These are phyloP conservation scores for Inga oerstediana DNA, from an alignment of 306 rosid species.

Conservation along the genomic window DNA sequence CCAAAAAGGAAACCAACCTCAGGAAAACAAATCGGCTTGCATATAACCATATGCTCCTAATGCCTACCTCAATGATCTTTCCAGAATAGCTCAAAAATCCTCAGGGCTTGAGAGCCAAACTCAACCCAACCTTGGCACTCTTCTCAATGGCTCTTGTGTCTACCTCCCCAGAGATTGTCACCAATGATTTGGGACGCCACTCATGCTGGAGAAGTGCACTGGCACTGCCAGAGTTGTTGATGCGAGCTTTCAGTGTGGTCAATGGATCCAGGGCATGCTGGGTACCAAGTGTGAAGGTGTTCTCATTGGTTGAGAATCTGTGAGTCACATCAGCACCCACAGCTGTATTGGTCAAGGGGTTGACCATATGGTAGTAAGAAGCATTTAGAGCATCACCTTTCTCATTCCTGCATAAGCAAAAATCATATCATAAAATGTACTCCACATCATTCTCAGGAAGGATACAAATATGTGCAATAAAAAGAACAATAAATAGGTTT, in stretches of 20 bases:
- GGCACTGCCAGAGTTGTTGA: conserved; percentile 74
- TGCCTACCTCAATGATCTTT: conserved; percentile 48
- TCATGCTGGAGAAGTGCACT: conserved; percentile 96
- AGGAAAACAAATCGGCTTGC: conserved; percentile 35
- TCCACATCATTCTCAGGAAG: neutral
- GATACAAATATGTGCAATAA: neutral
- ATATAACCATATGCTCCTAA: conserved; percentile 48
- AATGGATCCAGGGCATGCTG: conserved; percentile 84
- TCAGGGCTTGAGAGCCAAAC: conserved; percentile 91
- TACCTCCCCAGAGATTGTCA: conserved; percentile 87
- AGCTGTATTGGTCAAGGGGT: conserved; percentile 46
- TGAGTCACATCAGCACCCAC: conserved; percentile 59
- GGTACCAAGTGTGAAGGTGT: conserved; percentile 71
- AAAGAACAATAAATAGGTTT: neutral
- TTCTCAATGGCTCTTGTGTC: conserved; percentile 89
- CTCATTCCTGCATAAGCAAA: conserved; percentile 67
- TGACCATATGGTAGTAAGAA: conserved; percentile 43
- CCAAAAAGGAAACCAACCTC: conserved; percentile 45
- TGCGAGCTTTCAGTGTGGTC: conserved; percentile 80
- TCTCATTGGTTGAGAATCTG: conserved; percentile 73
- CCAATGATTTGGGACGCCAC: conserved; percentile 95
- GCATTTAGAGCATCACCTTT: conserved; percentile 65
- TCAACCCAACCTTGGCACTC: conserved; percentile 89
- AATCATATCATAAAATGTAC: neutral
- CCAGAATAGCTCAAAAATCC: conserved; percentile 36